Percentiles rank a stretch among this genome's conserved stretches.
phyloP scores from a whole-genome alignment of 768 basidiomycete species.

The Leccinum subgranulosum region DNA sequence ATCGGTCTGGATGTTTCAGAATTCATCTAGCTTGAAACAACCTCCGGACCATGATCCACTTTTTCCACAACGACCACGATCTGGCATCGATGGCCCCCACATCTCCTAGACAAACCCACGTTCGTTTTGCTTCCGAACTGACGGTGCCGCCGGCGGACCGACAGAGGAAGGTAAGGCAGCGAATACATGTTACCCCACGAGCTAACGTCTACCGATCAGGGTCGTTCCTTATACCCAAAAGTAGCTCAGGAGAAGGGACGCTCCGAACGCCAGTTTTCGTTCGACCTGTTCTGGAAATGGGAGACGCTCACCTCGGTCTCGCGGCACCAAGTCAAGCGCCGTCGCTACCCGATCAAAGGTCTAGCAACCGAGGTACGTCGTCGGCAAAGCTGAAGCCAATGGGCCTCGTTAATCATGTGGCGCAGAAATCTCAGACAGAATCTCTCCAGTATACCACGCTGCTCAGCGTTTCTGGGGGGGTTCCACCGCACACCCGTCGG shows the following conservation, averaged over 20 bases:
- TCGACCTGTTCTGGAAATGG: constrained; percentile 39
- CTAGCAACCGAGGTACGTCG: constrained; percentile 9
- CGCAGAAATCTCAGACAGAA: background rate
- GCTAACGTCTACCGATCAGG: constrained; percentile 6
- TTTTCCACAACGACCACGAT: constrained; percentile 1
- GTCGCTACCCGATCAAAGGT: background rate
- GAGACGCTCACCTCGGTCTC: constrained; percentile 27
- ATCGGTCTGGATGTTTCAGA: constrained; percentile 1
- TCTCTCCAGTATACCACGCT: constrained; percentile 1
- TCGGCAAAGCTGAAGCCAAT: background rate
- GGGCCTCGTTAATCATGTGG: background rate
- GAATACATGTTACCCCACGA: background rate
- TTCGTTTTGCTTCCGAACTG: constrained; percentile 34
- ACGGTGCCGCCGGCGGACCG: constrained; percentile 32
- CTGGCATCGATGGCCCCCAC: constrained; percentile 22
- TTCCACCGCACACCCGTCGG: background rate
- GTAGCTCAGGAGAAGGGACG: constrained; percentile 39
- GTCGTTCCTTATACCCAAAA: constrained; percentile 36
- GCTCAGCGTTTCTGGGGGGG: background rate
- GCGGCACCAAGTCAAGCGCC: background rate
- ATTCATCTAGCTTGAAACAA: background rate
- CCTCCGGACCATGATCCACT: background rate
- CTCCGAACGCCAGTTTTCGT: constrained; percentile 31
- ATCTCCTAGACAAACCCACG: constrained; percentile 17
- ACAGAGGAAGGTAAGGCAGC: constrained; percentile 28